phyloP scores from a whole-genome alignment of 805 yeast species.

The Zygosaccharomyces bisporus region DNA sequence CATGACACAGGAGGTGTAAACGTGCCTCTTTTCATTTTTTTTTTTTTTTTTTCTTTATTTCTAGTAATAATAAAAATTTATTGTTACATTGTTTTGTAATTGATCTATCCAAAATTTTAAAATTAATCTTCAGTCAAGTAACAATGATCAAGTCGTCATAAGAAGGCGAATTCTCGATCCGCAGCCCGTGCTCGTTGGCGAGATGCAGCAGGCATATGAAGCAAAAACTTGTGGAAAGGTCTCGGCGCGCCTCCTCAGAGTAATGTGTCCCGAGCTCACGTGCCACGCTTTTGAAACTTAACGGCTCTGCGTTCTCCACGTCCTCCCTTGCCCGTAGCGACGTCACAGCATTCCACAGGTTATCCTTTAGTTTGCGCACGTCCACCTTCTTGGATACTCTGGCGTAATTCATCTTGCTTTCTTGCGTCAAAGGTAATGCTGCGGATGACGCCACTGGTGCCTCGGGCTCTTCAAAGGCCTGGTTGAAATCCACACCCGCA shows the following conservation, averaged over 20 bases:
- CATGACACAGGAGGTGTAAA: too few relatives aligned
- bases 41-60: conserved; percentile 3
- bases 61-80: conserved; percentile 1
- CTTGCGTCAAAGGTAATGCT: conserved; percentile 13
- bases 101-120: conserved; percentile 10
- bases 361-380: conserved; percentile 66
- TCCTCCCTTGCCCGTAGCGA: conserved; percentile 7
- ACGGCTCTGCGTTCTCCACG: conserved; percentile 22
- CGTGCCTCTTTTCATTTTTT: conserved; percentile 5
- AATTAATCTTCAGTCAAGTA: too few relatives aligned
- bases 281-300: conserved; percentile 47
- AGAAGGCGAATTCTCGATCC: conserved; percentile 46
- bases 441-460: conserved; percentile 37
- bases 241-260: conserved; percentile 52
- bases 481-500: conserved; percentile 35
- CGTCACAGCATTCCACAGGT: conserved; percentile 61
- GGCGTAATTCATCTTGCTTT: conserved; percentile 52
- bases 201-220: conserved; percentile 79
- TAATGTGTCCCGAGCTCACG: conserved; percentile 50
- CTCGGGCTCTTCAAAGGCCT: conserved; percentile 35
- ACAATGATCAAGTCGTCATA: conserved; percentile 30
- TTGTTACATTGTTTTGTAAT: neutral
- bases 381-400: conserved; percentile 76
- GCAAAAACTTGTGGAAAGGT: conserved; percentile 78
- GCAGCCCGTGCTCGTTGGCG: conserved; percentile 79